Percentiles rank a stretch among this genome's conserved stretches.
Evolutionary conservation across 1,284 basidiomycete species (phyloP).

Genomic region (Boletus nobilissimus): DNA sequence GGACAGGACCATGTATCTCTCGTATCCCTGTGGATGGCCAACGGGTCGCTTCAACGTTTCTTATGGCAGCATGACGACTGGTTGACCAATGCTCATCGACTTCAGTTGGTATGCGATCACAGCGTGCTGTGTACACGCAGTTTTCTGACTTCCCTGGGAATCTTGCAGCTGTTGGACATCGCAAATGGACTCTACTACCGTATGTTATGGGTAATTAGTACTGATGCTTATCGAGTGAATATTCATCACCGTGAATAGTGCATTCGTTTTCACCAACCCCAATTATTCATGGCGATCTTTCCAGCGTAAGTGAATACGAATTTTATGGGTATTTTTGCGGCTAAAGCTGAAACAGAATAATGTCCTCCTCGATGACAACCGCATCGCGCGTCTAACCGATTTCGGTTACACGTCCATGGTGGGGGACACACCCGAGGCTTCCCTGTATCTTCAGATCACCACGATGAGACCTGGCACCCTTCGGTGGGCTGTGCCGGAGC

Average conservation of each 20-base stretch:
- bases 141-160: not conserved
- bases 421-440: not conserved
- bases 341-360: constrained; percentile 9
- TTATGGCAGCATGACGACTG: not conserved
- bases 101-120: constrained; percentile 6
- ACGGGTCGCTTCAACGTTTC: constrained; percentile 14
- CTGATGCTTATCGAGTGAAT: not conserved
- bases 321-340: not conserved
- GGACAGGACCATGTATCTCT: not conserved
- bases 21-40: constrained; percentile 9
- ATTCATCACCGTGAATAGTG: not conserved
- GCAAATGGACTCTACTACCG: constrained; percentile 4
- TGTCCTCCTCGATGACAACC: constrained; percentile 2
- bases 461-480: constrained; percentile 3
- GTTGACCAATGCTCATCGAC: not conserved
- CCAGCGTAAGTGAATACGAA: not conserved
- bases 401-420: constrained; percentile 11
- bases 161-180: not conserved
- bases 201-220: not conserved
- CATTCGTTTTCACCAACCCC: constrained; percentile 4
- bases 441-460: not conserved
- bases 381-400: not conserved
- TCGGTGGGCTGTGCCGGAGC: constrained; percentile 16
- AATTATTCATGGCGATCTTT: constrained; percentile 3
- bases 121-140: too few relatives aligned